These are phyloP conservation scores for Plenodomus biglobosus DNA, from an alignment of 2,329 filamentous ascomycete species.

Conservation along the genomic window DNA sequence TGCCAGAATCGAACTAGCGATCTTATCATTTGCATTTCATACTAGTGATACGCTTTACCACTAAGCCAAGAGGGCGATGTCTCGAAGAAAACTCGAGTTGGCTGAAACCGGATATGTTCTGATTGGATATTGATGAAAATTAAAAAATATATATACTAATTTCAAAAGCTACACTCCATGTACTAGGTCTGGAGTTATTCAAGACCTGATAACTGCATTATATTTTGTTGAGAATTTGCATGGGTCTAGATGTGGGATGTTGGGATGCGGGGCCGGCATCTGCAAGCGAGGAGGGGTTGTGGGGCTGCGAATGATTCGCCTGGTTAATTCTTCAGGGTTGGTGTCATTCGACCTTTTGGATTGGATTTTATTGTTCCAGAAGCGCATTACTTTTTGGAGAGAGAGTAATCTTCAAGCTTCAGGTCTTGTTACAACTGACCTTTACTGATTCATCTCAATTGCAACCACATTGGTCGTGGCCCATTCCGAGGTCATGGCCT, in stretches of 20 bases:
- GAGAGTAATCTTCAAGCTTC: not conserved
- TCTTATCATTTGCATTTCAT: conserved; percentile 37
- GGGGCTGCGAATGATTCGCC: no score
- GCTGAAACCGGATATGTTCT: not conserved
- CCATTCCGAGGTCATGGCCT: conserved; percentile 6
- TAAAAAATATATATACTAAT: not conserved
- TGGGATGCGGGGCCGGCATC: no score
- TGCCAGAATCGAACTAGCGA: conserved; percentile 44
- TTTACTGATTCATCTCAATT: conserved; percentile 3
- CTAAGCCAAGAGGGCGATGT: conserved; percentile 37
- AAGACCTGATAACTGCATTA: no score
- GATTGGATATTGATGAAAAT: not conserved
- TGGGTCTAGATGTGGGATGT: no score
- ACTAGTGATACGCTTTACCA: conserved; percentile 46
- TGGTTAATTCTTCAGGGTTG: no score
- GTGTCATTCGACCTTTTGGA: no score
- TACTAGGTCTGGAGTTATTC: no score
- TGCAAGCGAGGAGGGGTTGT: no score
- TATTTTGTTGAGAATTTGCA: no score
- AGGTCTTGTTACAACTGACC: conserved; percentile 3
- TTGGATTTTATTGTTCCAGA: no score
- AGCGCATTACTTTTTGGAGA: no score
- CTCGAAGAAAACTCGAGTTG: not conserved
- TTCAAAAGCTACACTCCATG: no score
- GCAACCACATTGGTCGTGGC: conserved; percentile 4